These are phyloP conservation scores for Phytophthora boehmeriae DNA, from an alignment of 352 stramenopile genomes.

Conservation along the genomic window DNA sequence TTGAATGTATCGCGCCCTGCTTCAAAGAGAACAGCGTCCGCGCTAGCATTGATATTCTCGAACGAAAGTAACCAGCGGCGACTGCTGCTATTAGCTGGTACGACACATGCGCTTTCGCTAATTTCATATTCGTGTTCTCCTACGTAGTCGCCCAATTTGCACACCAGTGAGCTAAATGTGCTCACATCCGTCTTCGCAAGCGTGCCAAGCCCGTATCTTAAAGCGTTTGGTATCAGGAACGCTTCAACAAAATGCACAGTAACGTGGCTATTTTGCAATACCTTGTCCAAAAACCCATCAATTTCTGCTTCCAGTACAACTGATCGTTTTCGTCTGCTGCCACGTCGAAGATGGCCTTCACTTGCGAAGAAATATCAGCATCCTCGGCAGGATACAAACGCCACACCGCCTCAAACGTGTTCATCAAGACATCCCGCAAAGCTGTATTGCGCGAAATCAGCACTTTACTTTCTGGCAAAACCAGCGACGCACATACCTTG, in stretches of 20 bases:
- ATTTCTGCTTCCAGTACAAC: constrained; percentile 53
- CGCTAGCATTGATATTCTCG: constrained; percentile 19
- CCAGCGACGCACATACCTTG: constrained; percentile 43
- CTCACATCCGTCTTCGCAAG: constrained; percentile 41
- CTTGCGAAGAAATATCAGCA: constrained; percentile 40
- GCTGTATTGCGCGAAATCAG: constrained; percentile 40
- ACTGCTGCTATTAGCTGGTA: constrained; percentile 36
- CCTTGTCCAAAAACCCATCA: constrained; percentile 58
- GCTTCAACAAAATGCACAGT: constrained; percentile 53
- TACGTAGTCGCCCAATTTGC: constrained; percentile 56
- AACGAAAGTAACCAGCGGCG: constrained; percentile 33
- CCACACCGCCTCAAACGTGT: constrained; percentile 69
- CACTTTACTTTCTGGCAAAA: constrained; percentile 46
- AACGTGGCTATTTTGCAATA: constrained; percentile 59
- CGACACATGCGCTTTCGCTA: constrained; percentile 52
- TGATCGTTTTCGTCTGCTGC: constrained; percentile 23
- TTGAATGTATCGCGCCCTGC: constrained; percentile 33
- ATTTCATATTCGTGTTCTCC: constrained; percentile 49
- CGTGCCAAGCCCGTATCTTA: constrained; percentile 58
- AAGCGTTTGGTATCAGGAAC: constrained; percentile 63
- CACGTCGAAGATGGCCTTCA: constrained; percentile 54
- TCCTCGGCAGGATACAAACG: constrained; percentile 56
- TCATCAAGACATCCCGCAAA: constrained; percentile 54
- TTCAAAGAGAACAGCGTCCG: constrained; percentile 38
- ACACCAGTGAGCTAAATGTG: constrained; percentile 62